Percentiles rank a stretch among this genome's conserved stretches.
Conservation (phyloP, 306 rosid species). For the Luffa aegyptiaca region DNA sequence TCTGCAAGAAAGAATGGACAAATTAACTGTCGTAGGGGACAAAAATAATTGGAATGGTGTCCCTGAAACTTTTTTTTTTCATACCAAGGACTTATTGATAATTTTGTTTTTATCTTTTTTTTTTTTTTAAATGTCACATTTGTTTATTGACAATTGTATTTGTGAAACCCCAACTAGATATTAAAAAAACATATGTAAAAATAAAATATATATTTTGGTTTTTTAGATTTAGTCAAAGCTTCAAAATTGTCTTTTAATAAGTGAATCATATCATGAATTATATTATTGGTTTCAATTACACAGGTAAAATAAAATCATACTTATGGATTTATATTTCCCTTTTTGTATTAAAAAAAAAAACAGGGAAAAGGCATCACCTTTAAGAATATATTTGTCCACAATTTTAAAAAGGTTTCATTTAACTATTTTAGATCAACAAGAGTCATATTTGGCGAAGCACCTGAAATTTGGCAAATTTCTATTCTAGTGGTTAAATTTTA, state of each 20-base stretch:
- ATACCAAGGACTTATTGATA: background rate
- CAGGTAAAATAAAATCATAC: too few species aligned
- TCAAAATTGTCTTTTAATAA: too few species aligned
- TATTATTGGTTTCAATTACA: too few species aligned
- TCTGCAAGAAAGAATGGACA: background rate
- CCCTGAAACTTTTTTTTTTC: too few species aligned
- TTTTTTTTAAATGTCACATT: too few species aligned
- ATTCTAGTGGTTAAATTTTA: background rate
- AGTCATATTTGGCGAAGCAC: background rate
- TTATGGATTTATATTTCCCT: background rate
- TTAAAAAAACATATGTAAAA: too few species aligned
- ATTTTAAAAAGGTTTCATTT: background rate
- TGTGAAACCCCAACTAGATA: too few species aligned
- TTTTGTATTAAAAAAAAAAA: background rate
- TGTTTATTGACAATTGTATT: too few species aligned
- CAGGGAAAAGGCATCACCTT: background rate
- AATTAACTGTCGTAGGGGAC: background rate
- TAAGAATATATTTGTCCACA: background rate
- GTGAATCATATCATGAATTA: too few species aligned
- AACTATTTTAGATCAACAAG: background rate
- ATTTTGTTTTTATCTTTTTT: background rate
- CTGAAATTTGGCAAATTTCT: background rate
- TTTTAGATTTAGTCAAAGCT: too few species aligned
- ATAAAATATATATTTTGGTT: too few species aligned
- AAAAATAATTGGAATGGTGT: background rate